phyloP scores from a whole-genome alignment of 257 asterid genomes.

The Solanum sejunctum region DNA sequence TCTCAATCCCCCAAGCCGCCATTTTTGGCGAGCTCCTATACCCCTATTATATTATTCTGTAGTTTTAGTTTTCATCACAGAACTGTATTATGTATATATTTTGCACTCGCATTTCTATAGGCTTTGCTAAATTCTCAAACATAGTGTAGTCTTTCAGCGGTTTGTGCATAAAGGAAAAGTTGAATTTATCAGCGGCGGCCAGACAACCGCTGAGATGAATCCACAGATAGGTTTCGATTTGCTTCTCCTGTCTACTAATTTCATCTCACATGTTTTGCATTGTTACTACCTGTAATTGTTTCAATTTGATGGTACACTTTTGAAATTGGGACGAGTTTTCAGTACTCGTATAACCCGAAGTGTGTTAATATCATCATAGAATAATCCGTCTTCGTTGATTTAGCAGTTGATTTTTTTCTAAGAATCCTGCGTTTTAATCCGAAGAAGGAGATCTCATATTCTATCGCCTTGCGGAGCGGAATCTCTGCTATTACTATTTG shows the following conservation, averaged over 20 bases:
- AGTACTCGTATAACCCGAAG: conserved; percentile 9
- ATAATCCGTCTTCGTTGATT: conserved; percentile 1
- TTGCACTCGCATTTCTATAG: not conserved
- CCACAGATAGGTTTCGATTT: conserved; percentile 3
- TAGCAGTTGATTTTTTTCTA: not conserved
- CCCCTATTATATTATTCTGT: not conserved
- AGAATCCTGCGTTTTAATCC: not conserved
- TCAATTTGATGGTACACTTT: not conserved
- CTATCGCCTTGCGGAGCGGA: conserved; percentile 65
- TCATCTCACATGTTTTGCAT: not conserved
- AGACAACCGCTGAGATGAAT: conserved; percentile 21
- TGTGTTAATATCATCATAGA: not conserved
- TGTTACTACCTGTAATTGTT: fast-evolving
- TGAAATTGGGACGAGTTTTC: conserved; percentile 1
- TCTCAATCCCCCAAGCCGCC: not conserved
- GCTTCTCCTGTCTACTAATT: conserved; percentile 12
- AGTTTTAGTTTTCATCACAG: not conserved
- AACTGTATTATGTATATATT: not conserved
- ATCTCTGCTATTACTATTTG: conserved; percentile 45
- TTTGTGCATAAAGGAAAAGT: conserved; percentile 3
- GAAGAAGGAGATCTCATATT: conserved; percentile 48
- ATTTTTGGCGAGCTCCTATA: no score
- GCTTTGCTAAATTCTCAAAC: not conserved
- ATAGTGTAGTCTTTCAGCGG: not conserved
- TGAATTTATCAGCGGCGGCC: conserved; percentile 17